A percentile compares a stretch with the other conserved stretches of the same genome.
Evolutionary conservation across 208 protist genomes (phyloP).

Genomic region (Trypanosoma cruzi): DNA sequence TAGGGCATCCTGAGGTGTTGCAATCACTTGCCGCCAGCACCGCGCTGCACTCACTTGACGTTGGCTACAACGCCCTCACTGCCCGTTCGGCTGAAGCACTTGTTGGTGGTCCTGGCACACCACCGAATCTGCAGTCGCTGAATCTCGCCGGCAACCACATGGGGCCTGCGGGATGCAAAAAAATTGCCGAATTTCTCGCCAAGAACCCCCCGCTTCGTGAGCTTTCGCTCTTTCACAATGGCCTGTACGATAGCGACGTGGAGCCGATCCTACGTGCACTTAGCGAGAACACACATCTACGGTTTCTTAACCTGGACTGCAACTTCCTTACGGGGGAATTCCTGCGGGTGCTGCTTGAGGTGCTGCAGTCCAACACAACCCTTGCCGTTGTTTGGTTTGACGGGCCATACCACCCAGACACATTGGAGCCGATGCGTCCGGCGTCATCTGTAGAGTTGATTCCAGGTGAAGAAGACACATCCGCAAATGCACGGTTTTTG

Average conservation of each 20-base stretch:
- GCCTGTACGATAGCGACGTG: conserved; percentile 54
- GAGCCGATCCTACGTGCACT: conserved; percentile 47
- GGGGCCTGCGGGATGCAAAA: conserved; percentile 29
- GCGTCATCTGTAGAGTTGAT: conserved; percentile 9
- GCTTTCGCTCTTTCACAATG: conserved; percentile 68
- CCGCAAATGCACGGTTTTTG: conserved; percentile 26
- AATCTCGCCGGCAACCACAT: conserved; percentile 62
- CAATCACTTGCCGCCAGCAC: conserved; percentile 34
- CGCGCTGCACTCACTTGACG: conserved; percentile 42
- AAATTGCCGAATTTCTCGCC: conserved; percentile 36
- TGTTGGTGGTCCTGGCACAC: conserved; percentile 7
- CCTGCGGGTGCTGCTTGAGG: conserved; percentile 33
- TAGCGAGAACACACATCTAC: conserved; percentile 38
- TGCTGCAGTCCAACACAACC: conserved; percentile 34
- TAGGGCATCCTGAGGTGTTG: conserved; percentile 29
- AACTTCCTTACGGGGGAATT: conserved; percentile 43
- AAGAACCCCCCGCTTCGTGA: conserved; percentile 42
- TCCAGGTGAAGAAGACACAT: conserved; percentile 1
- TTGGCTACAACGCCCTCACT: conserved; percentile 64
- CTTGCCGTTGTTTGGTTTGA: conserved; percentile 46
- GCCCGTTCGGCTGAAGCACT: conserved; percentile 32
- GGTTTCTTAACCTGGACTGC: conserved; percentile 49
- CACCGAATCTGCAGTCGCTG: conserved; percentile 37
- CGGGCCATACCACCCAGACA: conserved; percentile 40
- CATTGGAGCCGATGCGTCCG: conserved; percentile 24